Percentiles rank a stretch among this genome's conserved stretches.
Evolutionary conservation across 2,329 filamentous ascomycete genomes (phyloP).

Genomic region (Diaporthe ilicicola): DNA sequence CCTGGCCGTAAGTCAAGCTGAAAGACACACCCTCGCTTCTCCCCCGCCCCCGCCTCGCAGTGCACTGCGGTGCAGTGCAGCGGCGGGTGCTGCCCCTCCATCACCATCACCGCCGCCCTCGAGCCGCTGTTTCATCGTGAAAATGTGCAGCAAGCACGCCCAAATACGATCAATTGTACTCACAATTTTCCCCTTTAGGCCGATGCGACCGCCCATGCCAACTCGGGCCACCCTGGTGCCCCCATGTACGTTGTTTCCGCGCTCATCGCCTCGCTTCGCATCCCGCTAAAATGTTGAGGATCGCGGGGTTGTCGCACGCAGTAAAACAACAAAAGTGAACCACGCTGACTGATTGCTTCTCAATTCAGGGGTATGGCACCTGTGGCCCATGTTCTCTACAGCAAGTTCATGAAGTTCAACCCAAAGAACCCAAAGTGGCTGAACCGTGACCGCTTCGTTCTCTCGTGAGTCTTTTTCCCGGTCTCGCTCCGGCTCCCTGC

Average conservation of each 20-base stretch:
- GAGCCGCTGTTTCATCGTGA: constrained; percentile 7
- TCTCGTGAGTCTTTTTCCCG: constrained; percentile 78
- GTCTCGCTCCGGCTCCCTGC: constrained; percentile 7
- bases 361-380: constrained; percentile 80
- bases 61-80: too few species aligned
- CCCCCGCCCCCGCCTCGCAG: background rate
- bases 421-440: constrained; percentile 98
- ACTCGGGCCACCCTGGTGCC: constrained; percentile 98
- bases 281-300: background rate
- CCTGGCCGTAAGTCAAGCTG: constrained; percentile 79
- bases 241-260: constrained; percentile 74
- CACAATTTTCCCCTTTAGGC: constrained; percentile 64
- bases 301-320: background rate
- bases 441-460: constrained; percentile 98
- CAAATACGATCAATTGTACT: constrained; percentile 36
- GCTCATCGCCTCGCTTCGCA: background rate
- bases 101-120: background rate
- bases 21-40: background rate
- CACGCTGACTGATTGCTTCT: background rate
- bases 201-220: constrained; percentile 95
- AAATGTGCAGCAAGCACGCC: background rate
- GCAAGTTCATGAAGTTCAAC: constrained; percentile 99
- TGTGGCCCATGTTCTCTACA: constrained; percentile 94
- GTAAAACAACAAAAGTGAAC: background rate
- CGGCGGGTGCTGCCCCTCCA: constrained; percentile 15